Conservation (phyloP, 306 rosid species). For the Sechiopsis laciniata region DNA sequence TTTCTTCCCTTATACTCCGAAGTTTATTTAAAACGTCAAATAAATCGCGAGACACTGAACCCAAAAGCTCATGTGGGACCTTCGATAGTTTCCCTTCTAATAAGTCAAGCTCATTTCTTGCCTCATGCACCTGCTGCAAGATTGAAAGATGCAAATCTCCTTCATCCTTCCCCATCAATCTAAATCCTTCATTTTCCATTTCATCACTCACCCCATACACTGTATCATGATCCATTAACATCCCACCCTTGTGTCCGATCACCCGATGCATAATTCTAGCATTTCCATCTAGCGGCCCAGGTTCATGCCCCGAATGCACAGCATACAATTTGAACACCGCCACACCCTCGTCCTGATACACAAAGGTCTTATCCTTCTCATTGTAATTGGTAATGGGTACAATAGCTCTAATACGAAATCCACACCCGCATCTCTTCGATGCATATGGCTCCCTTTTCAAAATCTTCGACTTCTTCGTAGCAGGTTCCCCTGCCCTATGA, state of each 20-base stretch:
- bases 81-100: constrained; percentile 68
- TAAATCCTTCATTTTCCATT: constrained; percentile 72
- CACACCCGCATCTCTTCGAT: constrained; percentile 95
- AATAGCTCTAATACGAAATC: constrained; percentile 92
- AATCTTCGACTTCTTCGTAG: constrained; percentile 62
- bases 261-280: constrained; percentile 96
- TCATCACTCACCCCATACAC: constrained; percentile 93
- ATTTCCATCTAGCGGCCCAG: constrained; percentile 94
- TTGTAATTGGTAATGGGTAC: constrained; percentile 93
- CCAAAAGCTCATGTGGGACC: constrained; percentile 59
- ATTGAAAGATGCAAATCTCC: constrained; percentile 73
- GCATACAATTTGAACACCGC: constrained; percentile 91
- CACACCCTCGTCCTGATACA: constrained; percentile 87
- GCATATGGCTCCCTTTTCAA: constrained; percentile 97
- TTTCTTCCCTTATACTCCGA: constrained; percentile 58
- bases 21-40: constrained; percentile 67
- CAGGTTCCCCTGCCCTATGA: constrained; percentile 93
- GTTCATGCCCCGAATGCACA: constrained; percentile 97
- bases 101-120: constrained; percentile 68
- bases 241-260: constrained; percentile 86
- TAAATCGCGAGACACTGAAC: constrained; percentile 65
- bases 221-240: constrained; percentile 69
- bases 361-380: constrained; percentile 94
- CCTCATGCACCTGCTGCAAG: constrained; percentile 81
- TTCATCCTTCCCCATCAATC: constrained; percentile 77